Evolutionary conservation across 2,329 filamentous ascomycete species (phyloP).

Genomic region (Paracamarosporium sp.): DNA sequence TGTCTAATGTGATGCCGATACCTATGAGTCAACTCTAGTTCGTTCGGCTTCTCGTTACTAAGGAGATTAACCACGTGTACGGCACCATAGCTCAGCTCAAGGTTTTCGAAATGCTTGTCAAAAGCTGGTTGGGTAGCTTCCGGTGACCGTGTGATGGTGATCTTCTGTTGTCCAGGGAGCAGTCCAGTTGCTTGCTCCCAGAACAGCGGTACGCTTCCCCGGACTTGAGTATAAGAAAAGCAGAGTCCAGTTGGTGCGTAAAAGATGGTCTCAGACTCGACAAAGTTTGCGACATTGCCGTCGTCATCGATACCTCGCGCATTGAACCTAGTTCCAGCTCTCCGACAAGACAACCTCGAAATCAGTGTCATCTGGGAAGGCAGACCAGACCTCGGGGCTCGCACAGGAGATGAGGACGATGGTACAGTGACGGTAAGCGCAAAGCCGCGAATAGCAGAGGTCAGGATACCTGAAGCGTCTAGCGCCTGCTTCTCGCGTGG

Average conservation of each 20-base stretch:
- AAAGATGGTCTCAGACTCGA: slow-evolving; percentile 95
- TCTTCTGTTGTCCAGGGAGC: slow-evolving; percentile 92
- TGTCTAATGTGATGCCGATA: slow-evolving; percentile 80
- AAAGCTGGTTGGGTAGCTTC: slow-evolving; percentile 95
- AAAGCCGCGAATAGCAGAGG: slow-evolving; percentile 92
- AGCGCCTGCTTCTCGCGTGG: slow-evolving; percentile 76
- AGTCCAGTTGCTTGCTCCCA: slow-evolving; percentile 94
- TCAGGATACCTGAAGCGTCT: slow-evolving; percentile 87
- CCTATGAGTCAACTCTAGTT: slow-evolving; percentile 80
- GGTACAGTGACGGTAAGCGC: slow-evolving; percentile 87
- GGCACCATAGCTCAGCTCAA: slow-evolving; percentile 86
- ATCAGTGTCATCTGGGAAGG: slow-evolving; percentile 89
- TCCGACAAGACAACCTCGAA: slow-evolving; percentile 85
- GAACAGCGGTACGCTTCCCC: slow-evolving; percentile 93
- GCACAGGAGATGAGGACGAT: slow-evolving; percentile 74
- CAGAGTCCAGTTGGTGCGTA: slow-evolving; percentile 79
- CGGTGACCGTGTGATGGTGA: slow-evolving; percentile 83
- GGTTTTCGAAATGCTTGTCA: slow-evolving; percentile 89
- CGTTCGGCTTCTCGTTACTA: slow-evolving; percentile 86
- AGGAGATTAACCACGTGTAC: slow-evolving; percentile 93
- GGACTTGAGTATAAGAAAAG: slow-evolving; percentile 92
- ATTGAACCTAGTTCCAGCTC: slow-evolving; percentile 95
- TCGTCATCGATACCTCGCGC: slow-evolving; percentile 97
- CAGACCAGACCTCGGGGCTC: slow-evolving; percentile 69
- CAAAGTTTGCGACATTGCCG: slow-evolving; percentile 96